Evolutionary conservation across 352 stramenopile genomes (phyloP).

Genomic region (Phytopythium aichiense): DNA sequence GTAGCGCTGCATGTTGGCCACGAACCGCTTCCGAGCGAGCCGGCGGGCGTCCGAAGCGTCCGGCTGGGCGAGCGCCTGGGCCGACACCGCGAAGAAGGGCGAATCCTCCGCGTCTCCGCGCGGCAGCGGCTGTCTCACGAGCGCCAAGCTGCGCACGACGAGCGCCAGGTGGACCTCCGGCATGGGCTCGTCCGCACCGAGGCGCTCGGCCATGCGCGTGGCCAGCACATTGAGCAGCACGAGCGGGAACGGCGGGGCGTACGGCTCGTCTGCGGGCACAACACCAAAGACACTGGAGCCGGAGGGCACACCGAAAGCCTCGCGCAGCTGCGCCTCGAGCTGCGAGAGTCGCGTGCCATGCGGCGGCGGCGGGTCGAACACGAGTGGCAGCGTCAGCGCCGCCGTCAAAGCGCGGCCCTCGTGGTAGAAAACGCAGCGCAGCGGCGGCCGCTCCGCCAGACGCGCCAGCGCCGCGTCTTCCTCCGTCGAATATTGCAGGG

Average conservation of each 20-base stretch:
- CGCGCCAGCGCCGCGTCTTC: neutral
- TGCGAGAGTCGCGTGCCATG: slow-evolving; percentile 60
- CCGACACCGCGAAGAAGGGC: slow-evolving; percentile 66
- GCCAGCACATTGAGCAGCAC: slow-evolving; percentile 80
- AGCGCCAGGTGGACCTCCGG: slow-evolving; percentile 65
- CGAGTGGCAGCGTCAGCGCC: slow-evolving; percentile 56
- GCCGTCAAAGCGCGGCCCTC: slow-evolving; percentile 40
- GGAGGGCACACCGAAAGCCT: slow-evolving; percentile 47
- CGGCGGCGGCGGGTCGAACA: slow-evolving; percentile 40
- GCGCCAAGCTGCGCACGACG: slow-evolving; percentile 55
- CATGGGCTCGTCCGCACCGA: slow-evolving; percentile 26
- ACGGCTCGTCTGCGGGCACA: slow-evolving; percentile 68
- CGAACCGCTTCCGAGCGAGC: slow-evolving; percentile 52
- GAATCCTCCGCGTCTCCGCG: slow-evolving; percentile 43
- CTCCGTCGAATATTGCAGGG: neutral
- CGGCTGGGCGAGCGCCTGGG: slow-evolving; percentile 20
- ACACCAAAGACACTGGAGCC: slow-evolving; percentile 74
- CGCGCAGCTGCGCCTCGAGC: slow-evolving; percentile 66
- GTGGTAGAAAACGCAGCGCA: slow-evolving; percentile 76
- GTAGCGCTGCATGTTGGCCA: slow-evolving; percentile 64
- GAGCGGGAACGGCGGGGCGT: slow-evolving; percentile 71
- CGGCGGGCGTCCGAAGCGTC: slow-evolving; percentile 44
- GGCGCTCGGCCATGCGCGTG: slow-evolving; percentile 30
- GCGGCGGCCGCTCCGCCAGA: slow-evolving; percentile 34
- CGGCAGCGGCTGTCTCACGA: slow-evolving; percentile 51